Conservation (phyloP, 306 rosid species). For the Cyclanthera cordifolia region DNA sequence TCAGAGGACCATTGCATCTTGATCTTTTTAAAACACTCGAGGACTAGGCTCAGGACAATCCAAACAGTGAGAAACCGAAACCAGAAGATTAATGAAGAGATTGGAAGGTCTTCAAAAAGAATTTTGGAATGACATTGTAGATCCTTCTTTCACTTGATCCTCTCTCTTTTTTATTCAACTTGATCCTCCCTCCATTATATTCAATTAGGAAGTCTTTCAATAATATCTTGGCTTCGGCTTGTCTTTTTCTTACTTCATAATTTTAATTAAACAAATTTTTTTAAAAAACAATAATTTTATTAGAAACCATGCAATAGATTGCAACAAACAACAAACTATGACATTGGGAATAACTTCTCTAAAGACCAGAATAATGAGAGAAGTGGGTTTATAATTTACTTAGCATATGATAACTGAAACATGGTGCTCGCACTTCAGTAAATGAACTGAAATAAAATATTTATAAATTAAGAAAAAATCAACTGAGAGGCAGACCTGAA, state of each 20-base stretch:
- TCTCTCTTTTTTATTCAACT: neutral
- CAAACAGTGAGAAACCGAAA: neutral
- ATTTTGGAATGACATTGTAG: no score
- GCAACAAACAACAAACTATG: neutral
- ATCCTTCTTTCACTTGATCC: neutral
- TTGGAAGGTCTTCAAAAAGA: no score
- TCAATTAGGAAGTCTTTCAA: neutral
- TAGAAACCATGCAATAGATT: neutral
- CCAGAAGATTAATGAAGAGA: neutral
- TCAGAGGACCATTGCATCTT: no score
- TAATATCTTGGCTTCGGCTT: neutral
- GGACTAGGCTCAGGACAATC: neutral
- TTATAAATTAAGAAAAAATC: neutral
- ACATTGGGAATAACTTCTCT: neutral
- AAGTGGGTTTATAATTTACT: neutral
- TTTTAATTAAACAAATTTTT: neutral
- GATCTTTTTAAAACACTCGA: no score
- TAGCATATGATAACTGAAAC: no score
- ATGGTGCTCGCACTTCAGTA: neutral
- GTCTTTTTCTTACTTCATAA: neutral
- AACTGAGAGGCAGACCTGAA: constrained; percentile 43
- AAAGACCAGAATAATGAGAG: neutral
- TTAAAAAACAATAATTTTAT: no score
- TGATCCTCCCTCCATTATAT: neutral
- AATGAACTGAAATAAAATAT: neutral